Evolutionary conservation across 2,329 filamentous ascomycete species (phyloP), one percentile per base, ranked within the genome.

Genomic region (Aspergillus sp.): DNA sequence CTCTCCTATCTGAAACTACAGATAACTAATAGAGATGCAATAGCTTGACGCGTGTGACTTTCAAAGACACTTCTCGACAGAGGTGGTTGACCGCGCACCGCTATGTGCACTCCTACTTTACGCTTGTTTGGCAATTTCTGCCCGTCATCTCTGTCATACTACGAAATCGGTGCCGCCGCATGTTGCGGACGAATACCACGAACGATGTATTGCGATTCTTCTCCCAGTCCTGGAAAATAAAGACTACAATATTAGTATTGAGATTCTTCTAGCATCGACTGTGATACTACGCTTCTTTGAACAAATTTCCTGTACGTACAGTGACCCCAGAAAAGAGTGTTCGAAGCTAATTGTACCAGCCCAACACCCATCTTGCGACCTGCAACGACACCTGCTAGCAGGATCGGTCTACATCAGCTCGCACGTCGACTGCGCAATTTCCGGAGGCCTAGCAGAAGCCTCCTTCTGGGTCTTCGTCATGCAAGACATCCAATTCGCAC

Each of bases 391-490:
- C 45, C 61, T 67, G 27, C 55, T 66, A 12, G 64, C 64, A 13
- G 64, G 64, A 6, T 67, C 64, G 0, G 64, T 67, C 9, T 67
- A 66, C 44, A 61, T 67, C 43, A 61, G 62, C 43, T 62, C 64
- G 2, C 64, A 65, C 17, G 56, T 65, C 2, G 63, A 63, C 47
- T 65, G 61, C 38, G 63, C 62, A 2, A 60, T 62, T 25, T 62
- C 61, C 4, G 59, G 59, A 5, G 62, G 62, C 6, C 60, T 67
- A 15, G 59, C 63, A 1, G 63, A 64, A 17, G 61, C 63, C 20
- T 65, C 64, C 0, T 67, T 67, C 49, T 67, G 64, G 64, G 56
- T 63, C 9, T 67, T 64, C 42, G 62, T 67, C 3, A 62, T 64
- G 51, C 64, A 67, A 45, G 64, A 67, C 47, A 64, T 67, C 17